Percentiles rank a stretch among this genome's conserved stretches.
These are phyloP conservation scores for Alloascoidea africana DNA, from an alignment of 805 yeast species.

Conservation along the genomic window DNA sequence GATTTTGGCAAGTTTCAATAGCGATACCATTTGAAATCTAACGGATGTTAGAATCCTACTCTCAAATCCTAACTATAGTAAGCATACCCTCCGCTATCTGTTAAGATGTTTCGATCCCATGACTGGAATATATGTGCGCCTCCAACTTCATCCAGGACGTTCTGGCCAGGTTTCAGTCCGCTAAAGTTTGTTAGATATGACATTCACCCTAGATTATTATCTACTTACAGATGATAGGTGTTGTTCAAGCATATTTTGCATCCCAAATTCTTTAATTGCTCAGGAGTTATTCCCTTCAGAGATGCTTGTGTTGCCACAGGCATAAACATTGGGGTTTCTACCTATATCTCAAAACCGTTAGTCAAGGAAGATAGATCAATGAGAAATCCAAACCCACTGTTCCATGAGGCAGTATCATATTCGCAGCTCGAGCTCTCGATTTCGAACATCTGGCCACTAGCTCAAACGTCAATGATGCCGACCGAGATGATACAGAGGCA, in stretches of 20 bases:
- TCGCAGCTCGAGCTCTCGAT: constrained; percentile 27
- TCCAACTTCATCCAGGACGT: constrained; percentile 23
- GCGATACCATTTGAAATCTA: constrained; percentile 27
- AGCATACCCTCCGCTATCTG: constrained; percentile 25
- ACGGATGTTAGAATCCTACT: not conserved
- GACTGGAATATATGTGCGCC: constrained; percentile 27
- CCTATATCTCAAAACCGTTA: constrained; percentile 7
- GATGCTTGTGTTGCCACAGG: constrained; percentile 33
- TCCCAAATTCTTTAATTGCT: constrained; percentile 22
- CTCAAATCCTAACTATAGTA: not conserved
- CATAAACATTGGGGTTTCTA: constrained; percentile 29
- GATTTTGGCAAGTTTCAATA: constrained; percentile 27
- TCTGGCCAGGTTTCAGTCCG: constrained; percentile 28
- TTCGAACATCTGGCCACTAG: constrained; percentile 25
- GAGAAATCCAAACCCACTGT: constrained; percentile 8
- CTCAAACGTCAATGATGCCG: too few species aligned
- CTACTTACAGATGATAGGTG: constrained; percentile 21
- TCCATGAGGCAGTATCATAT: constrained; percentile 26
- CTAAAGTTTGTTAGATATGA: constrained; percentile 14
- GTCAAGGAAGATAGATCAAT: not conserved
- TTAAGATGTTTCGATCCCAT: constrained; percentile 26
- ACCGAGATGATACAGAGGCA: too few species aligned
- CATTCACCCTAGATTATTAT: not conserved
- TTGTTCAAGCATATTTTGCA: constrained; percentile 28
- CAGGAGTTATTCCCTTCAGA: constrained; percentile 26